A percentile compares a stretch with the other conserved stretches of the same genome.
phyloP scores from a whole-genome alignment of 2,329 filamentous ascomycete genomes.

The Fusarium beomiforme region DNA sequence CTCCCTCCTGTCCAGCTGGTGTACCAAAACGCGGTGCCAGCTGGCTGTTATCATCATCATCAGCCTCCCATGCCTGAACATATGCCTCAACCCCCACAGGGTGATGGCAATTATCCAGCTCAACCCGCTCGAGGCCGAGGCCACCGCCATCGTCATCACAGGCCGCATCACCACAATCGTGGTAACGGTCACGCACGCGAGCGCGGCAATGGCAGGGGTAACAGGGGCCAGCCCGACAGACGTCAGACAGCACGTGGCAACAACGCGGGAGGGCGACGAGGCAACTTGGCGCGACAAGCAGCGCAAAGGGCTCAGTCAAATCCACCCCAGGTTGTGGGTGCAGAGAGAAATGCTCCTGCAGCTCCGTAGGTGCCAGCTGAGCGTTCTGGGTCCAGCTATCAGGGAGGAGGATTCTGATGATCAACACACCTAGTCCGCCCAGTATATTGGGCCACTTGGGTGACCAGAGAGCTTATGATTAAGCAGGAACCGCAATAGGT shows the following conservation, averaged over 20 bases:
- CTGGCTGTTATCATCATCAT: not conserved
- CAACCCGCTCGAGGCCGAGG: not conserved
- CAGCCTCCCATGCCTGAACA: not conserved
- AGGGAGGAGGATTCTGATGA: too few species aligned
- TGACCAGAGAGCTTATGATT: not conserved
- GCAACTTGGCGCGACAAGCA: not conserved
- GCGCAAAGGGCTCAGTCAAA: not conserved
- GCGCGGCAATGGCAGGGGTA: not conserved
- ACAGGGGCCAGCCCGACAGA: not conserved
- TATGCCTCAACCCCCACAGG: not conserved
- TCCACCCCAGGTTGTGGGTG: not conserved
- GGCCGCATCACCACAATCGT: not conserved
- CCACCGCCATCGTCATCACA: too few species aligned
- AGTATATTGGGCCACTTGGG: not conserved
- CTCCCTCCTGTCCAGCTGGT: not conserved
- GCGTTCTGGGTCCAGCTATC: too few species aligned
- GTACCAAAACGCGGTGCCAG: not conserved
- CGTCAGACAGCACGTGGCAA: not conserved
- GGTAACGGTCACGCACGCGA: not conserved
- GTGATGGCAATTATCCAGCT: not conserved
- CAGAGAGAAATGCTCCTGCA: too few species aligned
- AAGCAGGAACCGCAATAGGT: not conserved
- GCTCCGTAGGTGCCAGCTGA: too few species aligned
- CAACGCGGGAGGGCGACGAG: too few species aligned
- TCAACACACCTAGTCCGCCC: not conserved